These are phyloP conservation scores for Colletotrichum eremochloae DNA, from an alignment of 2,329 filamentous ascomycete species.

Conservation along the genomic window DNA sequence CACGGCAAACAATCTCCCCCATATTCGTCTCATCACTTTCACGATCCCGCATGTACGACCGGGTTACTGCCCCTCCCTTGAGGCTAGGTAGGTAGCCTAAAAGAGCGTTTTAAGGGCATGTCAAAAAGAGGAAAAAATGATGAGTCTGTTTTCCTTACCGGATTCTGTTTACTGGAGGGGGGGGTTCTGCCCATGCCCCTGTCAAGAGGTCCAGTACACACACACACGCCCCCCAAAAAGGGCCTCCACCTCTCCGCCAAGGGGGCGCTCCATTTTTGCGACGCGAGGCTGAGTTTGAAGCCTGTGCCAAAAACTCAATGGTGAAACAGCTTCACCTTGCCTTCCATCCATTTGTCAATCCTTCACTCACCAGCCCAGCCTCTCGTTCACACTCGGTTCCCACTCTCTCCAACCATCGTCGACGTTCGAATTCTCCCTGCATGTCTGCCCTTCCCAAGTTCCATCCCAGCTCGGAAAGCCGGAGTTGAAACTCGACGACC, in stretches of 20 bases:
- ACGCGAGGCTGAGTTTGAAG: constrained; percentile 42
- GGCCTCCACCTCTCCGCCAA: constrained; percentile 16
- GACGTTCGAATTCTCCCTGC: constrained; percentile 11
- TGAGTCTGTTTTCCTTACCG: not conserved
- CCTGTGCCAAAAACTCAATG: constrained; percentile 39
- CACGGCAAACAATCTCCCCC: constrained; percentile 18
- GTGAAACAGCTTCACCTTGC: constrained; percentile 42
- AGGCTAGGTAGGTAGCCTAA: not conserved
- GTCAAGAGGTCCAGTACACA: not conserved
- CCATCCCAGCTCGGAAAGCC: constrained; percentile 34
- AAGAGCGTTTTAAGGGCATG: constrained; percentile 22
- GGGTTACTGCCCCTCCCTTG: constrained; percentile 1
- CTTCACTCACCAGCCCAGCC: constrained; percentile 5
- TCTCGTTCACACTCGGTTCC: not conserved
- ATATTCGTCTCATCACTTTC: constrained; percentile 23
- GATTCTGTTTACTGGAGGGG: constrained; percentile 11
- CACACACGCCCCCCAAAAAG: not conserved
- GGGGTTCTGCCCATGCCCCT: not conserved
- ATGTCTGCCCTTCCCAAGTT: constrained; percentile 16
- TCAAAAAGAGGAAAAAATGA: not conserved
- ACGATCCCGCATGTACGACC: constrained; percentile 7
- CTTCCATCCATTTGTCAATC: constrained; percentile 35
- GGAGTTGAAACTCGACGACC: constrained; percentile 35
- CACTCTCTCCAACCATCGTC: no score
- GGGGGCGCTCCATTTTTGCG: constrained; percentile 33